Base-by-base conservation (phyloP, 257 asterid species). In the Cordia subcordata region DNA sequence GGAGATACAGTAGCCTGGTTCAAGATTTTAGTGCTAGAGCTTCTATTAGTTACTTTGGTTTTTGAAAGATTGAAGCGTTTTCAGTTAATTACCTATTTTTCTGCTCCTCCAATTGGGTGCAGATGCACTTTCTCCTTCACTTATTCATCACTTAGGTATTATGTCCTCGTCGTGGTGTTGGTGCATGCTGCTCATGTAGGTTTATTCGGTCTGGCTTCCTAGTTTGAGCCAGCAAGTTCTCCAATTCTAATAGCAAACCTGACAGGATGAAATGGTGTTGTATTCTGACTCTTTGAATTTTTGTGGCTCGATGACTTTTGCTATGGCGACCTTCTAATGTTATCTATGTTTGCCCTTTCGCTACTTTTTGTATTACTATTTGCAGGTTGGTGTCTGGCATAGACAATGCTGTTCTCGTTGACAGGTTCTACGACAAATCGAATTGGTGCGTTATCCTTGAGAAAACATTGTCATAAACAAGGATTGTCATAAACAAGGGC, bases 371-470 rank as follows among this genome's bases (percentile, higher is more conserved):
- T 22, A 22, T 19, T 1, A 49, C 33, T 67, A 17, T 39, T 53
- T 57, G 68, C 91, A 92, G 99, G 75, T 77, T 88, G 68, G 96
- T 79, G 58, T 35, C 77, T 55, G 77, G 75, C 18, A 68, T 92
- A 40, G 84, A 80, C 57, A 88, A 88, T 53, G 85, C 99, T 20
- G 81, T 86, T 10, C 55, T 92, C 46, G 89, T 81, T 18, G 95
- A 92, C 71, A 81, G 66, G 79, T 92, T 85, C 68, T 92, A 72
- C 8, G 98, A 92, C 73, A 92, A 92, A 75, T 92, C 98, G 42
- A 92, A 88, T 69, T 92, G 99, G 96, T 88, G 96, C 73, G 62
- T 92, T 69, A 79, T 92, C 67, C 96, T 92, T 21, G 82, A 88
- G 94, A 92, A 92, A 77, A 82, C 81, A 60, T 80, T 80, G 16